A percentile compares a stretch with the other conserved stretches of the same genome.
Evolutionary conservation across 106 monocot species (phyloP).

Genomic region (Xerophyta viscosa): DNA sequence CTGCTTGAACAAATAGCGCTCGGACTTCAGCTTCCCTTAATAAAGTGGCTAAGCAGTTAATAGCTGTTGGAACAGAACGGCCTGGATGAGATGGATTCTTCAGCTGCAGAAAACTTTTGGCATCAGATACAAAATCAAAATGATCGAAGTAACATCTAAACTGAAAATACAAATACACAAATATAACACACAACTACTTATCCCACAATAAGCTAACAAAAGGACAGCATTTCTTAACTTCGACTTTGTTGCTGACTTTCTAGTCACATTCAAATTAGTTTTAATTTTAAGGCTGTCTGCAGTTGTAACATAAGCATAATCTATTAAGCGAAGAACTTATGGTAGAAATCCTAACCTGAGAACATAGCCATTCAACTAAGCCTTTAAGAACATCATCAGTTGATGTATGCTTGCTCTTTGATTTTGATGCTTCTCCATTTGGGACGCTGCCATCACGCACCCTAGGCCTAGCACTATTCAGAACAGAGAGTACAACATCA

Average conservation of each 20-base stretch:
- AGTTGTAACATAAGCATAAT: not conserved
- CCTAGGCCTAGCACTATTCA: conserved; percentile 62
- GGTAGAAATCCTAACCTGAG: conserved; percentile 55
- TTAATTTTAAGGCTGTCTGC: no score
- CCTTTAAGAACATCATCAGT: conserved; percentile 70
- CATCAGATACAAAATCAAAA: not conserved
- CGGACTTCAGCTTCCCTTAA: conserved; percentile 58
- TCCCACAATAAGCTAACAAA: no score
- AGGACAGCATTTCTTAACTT: no score
- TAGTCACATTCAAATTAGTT: no score
- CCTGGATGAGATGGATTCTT: conserved; percentile 75
- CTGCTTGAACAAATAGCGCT: conserved; percentile 73
- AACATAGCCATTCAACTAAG: conserved; percentile 81
- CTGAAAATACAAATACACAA: no score
- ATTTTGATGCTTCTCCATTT: conserved; percentile 71
- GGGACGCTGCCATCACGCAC: conserved; percentile 22
- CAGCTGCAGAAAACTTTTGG: conserved; percentile 38
- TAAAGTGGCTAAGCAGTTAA: conserved; percentile 69
- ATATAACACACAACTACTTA: no score
- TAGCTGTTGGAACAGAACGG: conserved; percentile 51
- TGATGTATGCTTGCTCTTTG: conserved; percentile 41
- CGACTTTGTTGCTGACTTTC: no score
- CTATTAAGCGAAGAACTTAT: not conserved
- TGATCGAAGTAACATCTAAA: no score
- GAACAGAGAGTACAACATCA: conserved; percentile 2